phyloP scores from a whole-genome alignment of 495 filamentous ascomycete genomes.

The Talaromyces proteolyticus region DNA sequence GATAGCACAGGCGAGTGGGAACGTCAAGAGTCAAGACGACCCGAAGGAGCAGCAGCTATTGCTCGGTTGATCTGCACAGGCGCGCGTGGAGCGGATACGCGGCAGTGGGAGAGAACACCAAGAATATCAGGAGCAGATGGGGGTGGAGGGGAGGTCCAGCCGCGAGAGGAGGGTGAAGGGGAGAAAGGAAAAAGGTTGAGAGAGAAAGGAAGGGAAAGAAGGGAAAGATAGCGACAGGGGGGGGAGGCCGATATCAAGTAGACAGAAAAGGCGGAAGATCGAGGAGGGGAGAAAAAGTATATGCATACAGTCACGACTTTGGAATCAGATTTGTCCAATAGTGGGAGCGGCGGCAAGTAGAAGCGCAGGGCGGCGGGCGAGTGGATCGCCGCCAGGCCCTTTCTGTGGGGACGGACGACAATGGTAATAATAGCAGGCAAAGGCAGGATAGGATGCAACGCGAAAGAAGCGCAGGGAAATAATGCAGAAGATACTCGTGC shows the following conservation, averaged over 20 bases:
- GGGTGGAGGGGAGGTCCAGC: constrained; percentile 7
- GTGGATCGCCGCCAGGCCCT: no score
- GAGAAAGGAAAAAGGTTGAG: constrained; percentile 13
- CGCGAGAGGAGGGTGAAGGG: constrained; percentile 2
- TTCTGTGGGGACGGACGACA: no score
- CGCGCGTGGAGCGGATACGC: not conserved
- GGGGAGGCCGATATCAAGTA: not conserved
- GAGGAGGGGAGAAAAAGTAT: not conserved
- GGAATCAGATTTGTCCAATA: not conserved
- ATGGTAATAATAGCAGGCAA: no score
- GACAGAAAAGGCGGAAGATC: constrained; percentile 10
- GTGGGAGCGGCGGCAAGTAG: no score
- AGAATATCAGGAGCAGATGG: constrained; percentile 9
- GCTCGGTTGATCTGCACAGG: not conserved
- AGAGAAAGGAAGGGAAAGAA: constrained; percentile 14
- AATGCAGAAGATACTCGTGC: no score
- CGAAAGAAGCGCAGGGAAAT: no score
- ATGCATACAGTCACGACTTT: not conserved
- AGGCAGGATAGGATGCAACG: no score
- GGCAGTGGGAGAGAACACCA: constrained; percentile 7
- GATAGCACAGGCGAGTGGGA: not conserved
- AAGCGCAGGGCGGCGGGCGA: no score
- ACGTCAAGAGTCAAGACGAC: not conserved
- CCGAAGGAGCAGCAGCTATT: not conserved
- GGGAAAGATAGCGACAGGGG: constrained; percentile 14